Conservation (phyloP, 225 moss, liverwort and hornwort species). For the Bryoerythrophyllum caledonicum region DNA sequence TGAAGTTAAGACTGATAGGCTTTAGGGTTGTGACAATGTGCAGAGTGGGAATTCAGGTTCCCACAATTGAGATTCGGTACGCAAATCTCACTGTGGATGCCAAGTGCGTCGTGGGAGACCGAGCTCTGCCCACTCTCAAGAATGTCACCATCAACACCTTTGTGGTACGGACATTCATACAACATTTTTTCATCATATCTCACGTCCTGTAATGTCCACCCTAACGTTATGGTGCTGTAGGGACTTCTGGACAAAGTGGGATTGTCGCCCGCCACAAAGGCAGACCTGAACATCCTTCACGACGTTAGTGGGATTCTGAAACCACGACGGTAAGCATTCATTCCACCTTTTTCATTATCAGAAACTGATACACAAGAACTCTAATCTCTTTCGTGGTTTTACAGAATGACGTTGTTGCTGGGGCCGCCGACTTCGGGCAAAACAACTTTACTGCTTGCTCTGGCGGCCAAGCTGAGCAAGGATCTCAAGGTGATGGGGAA, state of each 20-base stretch:
- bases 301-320: conserved; percentile 73
- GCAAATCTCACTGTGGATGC: conserved; percentile 65
- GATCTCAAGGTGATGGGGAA: conserved; percentile 57
- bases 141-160: conserved; percentile 58
- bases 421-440: conserved; percentile 83
- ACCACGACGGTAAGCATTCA: conserved; percentile 49
- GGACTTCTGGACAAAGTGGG: conserved; percentile 41
- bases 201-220: background rate
- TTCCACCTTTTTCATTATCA: background rate
- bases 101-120: conserved; percentile 57
- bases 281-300: conserved; percentile 58
- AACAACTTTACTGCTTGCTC: conserved; percentile 63
- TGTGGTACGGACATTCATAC: conserved; percentile 26
- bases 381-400: background rate
- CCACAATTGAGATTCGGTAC: conserved; percentile 71
- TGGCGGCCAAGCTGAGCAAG: conserved; percentile 63
- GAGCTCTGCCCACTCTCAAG: conserved; percentile 69
- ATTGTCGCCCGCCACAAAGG: conserved; percentile 49
- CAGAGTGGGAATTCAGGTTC: conserved; percentile 66
- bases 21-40: conserved; percentile 21
- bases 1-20: background rate
- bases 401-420: conserved; percentile 78
- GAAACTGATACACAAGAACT: background rate
- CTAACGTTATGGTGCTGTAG: conserved; percentile 24
- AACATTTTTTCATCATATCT: background rate